A percentile compares a stretch with the other conserved stretches of the same genome.
These are phyloP conservation scores for Fusarium concolor DNA, from an alignment of 2,329 filamentous ascomycete genomes.

Conservation along the genomic window DNA sequence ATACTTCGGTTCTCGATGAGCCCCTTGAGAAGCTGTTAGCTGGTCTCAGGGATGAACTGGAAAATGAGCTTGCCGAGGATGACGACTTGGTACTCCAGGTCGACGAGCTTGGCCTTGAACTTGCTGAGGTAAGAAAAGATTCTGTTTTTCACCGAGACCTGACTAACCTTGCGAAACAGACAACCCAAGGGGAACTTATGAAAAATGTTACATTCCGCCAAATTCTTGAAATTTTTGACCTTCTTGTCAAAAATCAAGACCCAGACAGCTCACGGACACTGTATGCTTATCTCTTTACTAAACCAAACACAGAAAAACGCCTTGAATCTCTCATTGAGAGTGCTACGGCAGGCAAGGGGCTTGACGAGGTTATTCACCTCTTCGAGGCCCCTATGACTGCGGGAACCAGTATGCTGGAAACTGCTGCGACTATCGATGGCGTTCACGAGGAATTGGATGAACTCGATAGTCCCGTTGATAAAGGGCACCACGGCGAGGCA, in stretches of 20 bases:
- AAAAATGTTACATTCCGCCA: slow-evolving; percentile 55
- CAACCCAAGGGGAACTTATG: slow-evolving; percentile 51
- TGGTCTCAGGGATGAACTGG: slow-evolving; percentile 59
- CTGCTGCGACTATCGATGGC: slow-evolving; percentile 30
- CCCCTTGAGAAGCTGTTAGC: slow-evolving; percentile 59
- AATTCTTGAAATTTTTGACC: slow-evolving; percentile 57
- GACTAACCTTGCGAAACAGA: slow-evolving; percentile 50
- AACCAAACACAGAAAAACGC: slow-evolving; percentile 54
- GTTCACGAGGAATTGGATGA: slow-evolving; percentile 42
- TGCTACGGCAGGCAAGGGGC: slow-evolving; percentile 55
- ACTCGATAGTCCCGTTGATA: slow-evolving; percentile 43
- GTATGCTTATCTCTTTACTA: slow-evolving; percentile 58
- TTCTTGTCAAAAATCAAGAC: slow-evolving; percentile 59
- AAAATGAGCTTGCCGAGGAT: slow-evolving; percentile 56
- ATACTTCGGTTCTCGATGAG: slow-evolving; percentile 55
- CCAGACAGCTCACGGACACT: slow-evolving; percentile 53
- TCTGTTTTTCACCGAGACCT: not conserved
- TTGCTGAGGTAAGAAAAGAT: slow-evolving; percentile 58
- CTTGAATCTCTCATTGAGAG: slow-evolving; percentile 56
- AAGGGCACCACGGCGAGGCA: slow-evolving; percentile 31
- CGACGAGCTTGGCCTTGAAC: slow-evolving; percentile 65
- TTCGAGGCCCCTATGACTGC: slow-evolving; percentile 49
- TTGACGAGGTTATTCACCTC: slow-evolving; percentile 56
- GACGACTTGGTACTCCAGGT: slow-evolving; percentile 65
- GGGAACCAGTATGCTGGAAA: slow-evolving; percentile 26